Base-by-base conservation (phyloP, 768 basidiomycete genomes). In the Podaxis sp. region DNA sequence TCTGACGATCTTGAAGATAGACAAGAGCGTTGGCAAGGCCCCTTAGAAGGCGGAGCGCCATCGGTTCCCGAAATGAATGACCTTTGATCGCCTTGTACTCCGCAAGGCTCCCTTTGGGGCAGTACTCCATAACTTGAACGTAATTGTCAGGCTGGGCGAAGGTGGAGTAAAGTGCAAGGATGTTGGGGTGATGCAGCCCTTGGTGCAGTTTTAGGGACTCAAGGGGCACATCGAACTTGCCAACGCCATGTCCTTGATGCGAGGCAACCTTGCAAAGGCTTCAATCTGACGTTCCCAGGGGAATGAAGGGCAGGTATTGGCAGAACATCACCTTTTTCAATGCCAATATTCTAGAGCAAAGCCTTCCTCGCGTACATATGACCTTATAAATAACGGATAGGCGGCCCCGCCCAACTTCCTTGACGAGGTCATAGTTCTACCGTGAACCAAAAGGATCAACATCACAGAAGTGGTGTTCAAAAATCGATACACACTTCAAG, bases 301-400 rank as follows among this genome's bases (percentile, higher is more conserved):
- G 10, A 33, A 33, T 10, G 30, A 33, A 33, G n/a, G 7, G 44
- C 7, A n/a, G 8, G 15, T 6, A 20, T 20, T 84, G 86, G 17
- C 88, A 87, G 58, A 89, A 89, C 3, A 86, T 87, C 50, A 90
- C 58, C 49, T 51, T 59, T 22, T 56, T 56, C 4, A 53, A 12
- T n/a, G 59, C 59, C 11, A 62, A 20, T n/a, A 56, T n/a, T 22
- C 61, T 54, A 26, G 50, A 52, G 28, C 40, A 53, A 40, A 62
- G 53, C 22, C 61, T 20, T n/a, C 54, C 61, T 49, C 61, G 50
- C 10, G 15, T 24, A 37, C 61, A 62, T 17, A 57, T 8, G 15
- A 33, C 56, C 33, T 56, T 49, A 15, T 62, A 37, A 26, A 62
- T 22, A 5, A 52, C 28, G 15, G 53, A 62, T 15, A 33, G 11